Conservation (phyloP, 768 basidiomycete species). For the Phaeotremella skinneri region DNA sequence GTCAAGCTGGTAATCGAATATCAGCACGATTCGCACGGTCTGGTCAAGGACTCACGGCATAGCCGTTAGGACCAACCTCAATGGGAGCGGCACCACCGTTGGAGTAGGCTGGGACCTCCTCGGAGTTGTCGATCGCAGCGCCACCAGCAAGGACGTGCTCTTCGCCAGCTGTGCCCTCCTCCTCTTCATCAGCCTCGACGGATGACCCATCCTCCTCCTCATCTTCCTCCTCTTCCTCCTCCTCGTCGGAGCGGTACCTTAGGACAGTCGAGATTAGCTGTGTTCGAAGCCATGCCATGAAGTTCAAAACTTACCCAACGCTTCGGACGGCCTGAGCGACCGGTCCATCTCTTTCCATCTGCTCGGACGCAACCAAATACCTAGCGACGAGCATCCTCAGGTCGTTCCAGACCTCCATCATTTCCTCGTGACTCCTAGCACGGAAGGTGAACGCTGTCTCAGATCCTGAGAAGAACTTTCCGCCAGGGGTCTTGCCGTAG, state of each 20-base stretch:
- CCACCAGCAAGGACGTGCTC: constrained; percentile 53
- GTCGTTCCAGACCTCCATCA: constrained; percentile 99
- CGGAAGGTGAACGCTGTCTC: constrained; percentile 81
- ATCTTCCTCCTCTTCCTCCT: constrained; percentile 53
- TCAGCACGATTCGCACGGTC: not conserved
- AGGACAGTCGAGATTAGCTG: constrained; percentile 11
- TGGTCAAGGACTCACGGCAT: constrained; percentile 57
- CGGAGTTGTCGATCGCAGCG: constrained; percentile 52
- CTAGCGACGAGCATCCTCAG: constrained; percentile 86
- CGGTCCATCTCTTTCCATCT: constrained; percentile 86
- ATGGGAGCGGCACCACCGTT: constrained; percentile 53
- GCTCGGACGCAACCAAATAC: constrained; percentile 90
- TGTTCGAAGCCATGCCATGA: not conserved
- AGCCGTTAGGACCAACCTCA: constrained; percentile 60
- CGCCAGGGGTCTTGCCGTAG: constrained; percentile 50
- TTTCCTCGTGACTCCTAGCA: constrained; percentile 82
- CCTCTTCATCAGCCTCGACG: constrained; percentile 60
- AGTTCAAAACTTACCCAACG: constrained; percentile 65
- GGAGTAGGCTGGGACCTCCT: constrained; percentile 63
- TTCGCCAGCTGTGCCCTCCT: constrained; percentile 53
- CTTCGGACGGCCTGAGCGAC: constrained; percentile 87
- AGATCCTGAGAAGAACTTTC: constrained; percentile 52
- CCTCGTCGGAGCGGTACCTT: constrained; percentile 65
- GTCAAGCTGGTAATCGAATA: constrained; percentile 54
- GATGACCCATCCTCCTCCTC: constrained; percentile 63